Evolutionary conservation across 768 basidiomycete species (phyloP).

Genomic region (Leccinum subtestaceum): DNA sequence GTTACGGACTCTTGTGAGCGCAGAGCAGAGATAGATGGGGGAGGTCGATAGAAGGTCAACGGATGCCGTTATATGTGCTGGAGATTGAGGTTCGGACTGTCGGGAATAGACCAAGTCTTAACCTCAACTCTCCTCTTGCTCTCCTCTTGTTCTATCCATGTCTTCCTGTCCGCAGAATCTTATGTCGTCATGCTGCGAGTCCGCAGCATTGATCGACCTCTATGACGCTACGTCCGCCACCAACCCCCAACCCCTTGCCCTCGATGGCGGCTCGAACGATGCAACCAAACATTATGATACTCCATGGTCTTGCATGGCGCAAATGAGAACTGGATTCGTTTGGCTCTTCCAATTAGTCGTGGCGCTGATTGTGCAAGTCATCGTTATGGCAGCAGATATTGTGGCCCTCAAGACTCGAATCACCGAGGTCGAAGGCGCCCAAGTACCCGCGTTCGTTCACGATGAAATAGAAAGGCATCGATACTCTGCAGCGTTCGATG

Average conservation of each 20-base stretch:
- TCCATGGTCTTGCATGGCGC: not conserved
- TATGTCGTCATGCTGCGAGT: not conserved
- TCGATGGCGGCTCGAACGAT: not conserved
- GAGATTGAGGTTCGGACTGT: too few species aligned
- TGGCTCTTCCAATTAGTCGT: slow-evolving; percentile 8
- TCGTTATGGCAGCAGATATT: slow-evolving; percentile 8
- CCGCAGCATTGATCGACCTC: too few species aligned
- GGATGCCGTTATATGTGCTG: too few species aligned
- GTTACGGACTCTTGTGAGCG: not conserved
- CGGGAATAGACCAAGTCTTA: too few species aligned
- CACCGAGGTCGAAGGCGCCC: slow-evolving; percentile 9
- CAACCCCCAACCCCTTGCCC: too few species aligned
- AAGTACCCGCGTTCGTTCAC: not conserved
- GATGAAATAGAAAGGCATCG: slow-evolving; percentile 1
- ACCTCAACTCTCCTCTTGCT: not conserved
- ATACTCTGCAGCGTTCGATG: not conserved
- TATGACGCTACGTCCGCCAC: too few species aligned
- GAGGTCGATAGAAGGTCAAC: too few species aligned
- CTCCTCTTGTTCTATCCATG: slow-evolving; percentile 8
- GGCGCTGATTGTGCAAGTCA: slow-evolving; percentile 2
- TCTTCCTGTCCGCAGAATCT: not conserved
- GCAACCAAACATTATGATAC: not conserved
- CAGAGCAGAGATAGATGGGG: too few species aligned
- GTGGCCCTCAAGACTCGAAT: slow-evolving; percentile 20
- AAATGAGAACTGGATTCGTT: slow-evolving; percentile 2